Evolutionary conservation across 345 rosid species (phyloP).

Genomic region (Populus alba): DNA sequence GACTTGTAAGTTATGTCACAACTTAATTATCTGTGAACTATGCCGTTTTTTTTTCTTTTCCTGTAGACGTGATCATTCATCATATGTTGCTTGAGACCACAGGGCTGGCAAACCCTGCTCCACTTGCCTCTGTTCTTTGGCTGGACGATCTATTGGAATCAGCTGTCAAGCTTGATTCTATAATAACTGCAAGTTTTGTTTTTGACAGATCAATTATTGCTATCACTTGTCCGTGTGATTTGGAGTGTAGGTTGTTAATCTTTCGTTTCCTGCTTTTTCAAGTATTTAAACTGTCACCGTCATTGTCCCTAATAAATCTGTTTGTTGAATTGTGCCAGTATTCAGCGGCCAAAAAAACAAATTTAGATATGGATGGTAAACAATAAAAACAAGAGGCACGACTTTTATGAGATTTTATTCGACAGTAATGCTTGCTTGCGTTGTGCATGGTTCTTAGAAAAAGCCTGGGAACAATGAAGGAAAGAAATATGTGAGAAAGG

Average conservation of each 20-base stretch:
- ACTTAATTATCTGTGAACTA: slow-evolving; percentile 2
- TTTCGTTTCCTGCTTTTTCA: not conserved
- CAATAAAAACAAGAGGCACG: not conserved
- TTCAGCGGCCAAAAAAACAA: not conserved
- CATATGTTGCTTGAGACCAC: slow-evolving; percentile 95
- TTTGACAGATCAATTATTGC: not conserved
- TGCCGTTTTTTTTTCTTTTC: not conserved
- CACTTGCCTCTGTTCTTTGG: slow-evolving; percentile 91
- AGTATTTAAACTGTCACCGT: not conserved
- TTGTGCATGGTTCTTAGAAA: not conserved
- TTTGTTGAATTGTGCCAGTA: not conserved
- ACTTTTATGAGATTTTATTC: not conserved
- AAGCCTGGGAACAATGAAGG: not conserved
- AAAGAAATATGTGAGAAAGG: not conserved
- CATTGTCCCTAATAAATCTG: not conserved
- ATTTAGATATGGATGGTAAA: not conserved
- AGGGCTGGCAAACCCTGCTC: slow-evolving; percentile 97
- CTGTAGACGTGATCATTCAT: slow-evolving; percentile 82
- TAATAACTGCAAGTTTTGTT: slow-evolving; percentile 61
- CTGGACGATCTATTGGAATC: slow-evolving; percentile 94
- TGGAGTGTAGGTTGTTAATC: not conserved
- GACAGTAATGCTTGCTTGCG: not conserved
- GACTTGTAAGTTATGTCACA: not conserved
- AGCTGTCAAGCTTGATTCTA: slow-evolving; percentile 83
- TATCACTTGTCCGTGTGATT: not conserved